Evolutionary conservation across 108 stramenopile genomes (phyloP), one percentile per base, ranked within the genome.

Genomic region (Cyclotella cryptica): DNA sequence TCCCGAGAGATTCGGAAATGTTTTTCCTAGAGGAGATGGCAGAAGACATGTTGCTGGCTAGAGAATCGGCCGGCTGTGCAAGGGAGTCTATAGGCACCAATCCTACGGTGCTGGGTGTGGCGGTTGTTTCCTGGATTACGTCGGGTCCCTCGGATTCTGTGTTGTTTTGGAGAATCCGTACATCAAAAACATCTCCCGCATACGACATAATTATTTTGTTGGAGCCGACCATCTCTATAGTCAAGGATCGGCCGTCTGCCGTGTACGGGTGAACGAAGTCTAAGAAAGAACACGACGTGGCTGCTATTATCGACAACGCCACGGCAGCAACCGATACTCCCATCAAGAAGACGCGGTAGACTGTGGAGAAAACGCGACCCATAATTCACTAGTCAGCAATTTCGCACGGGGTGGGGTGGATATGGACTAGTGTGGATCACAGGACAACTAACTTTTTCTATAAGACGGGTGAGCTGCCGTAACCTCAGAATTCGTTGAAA

Each of bases 331-430:
- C 18, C 35, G 71, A 54, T 21, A 55, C 28, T 44, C 22, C 44
- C 42, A 71, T 60, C 9, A 79, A 45, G 58, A 72, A 26, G 71
- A 79, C n/a, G 39, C 71, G 78, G 47, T 79, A 79, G 66, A 72
- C 52, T 44, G 78, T 79, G 55, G 78, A 57, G 45, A 79, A 72
- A 21, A 57, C 27, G 29, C 78, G 78, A 35, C 78, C 70, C 78
- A 79, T 79, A 18, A 29, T 70, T 57, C 12, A 57, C n/a, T 49
- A 9, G 35, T 35, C 35, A 35, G 6, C 35, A 35, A 51, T 21
- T 3, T 51, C 49, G 19, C 19, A 19, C 3, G 19, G 18, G 19
- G 3, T 3, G 19, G 49, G 19, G 18, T 3, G 8, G 35, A 35
- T 35, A 35, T 35, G n/a, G n/a, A n/a, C n/a, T n/a, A n/a, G n/a